Evolutionary conservation across 73 alveolate species (phyloP), one percentile per base, ranked within the genome.

Genomic region (Chromera velia): DNA sequence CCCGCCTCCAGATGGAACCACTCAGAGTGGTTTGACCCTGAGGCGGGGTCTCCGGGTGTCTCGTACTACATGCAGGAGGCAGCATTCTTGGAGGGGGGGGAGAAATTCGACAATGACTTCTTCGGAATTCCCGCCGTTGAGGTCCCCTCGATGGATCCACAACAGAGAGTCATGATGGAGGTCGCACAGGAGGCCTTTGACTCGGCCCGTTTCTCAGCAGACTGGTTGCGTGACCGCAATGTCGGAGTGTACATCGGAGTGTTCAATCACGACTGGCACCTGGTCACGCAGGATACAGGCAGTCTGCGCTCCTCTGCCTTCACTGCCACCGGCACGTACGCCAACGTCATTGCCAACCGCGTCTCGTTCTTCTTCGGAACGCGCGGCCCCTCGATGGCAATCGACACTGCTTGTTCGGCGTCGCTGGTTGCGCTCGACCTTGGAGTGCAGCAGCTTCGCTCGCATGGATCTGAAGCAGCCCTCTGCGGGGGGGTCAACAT

Each of bases 401-500:
- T 40, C 55, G 55, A 40, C 55, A 40, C 55, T 4, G 55, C 55
- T 13, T 40, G 55, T 13, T 40, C 55, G 55, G 4, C 55, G 55
- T 4, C 55, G 4, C 55, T 40, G 55, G 55, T 40, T 4, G 55
- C 55, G 13, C 13, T 4, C 55, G 55, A 40, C n/a, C n/a, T n/a
- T n/a, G n/a, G n/a, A n/a, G n/a, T n/a, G n/a, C n/a, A n/a, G n/a
- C n/a, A n/a, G n/a, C n/a, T n/a, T n/a, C n/a, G n/a, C n/a, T n/a
- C n/a, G n/a, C n/a, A n/a, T n/a, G n/a, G n/a, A n/a, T n/a, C n/a
- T n/a, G n/a, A n/a, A n/a, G n/a, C n/a, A n/a, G 84, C 84, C 26
- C 31, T 77, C 27, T 77, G 84, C 77, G 68, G 65, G 84, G 84
- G 84, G 40, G 30, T 65, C 77, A 77, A 77, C 65, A 65, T 67